phyloP scores from a whole-genome alignment of 495 filamentous ascomycete species.

The Neurospora sp. region DNA sequence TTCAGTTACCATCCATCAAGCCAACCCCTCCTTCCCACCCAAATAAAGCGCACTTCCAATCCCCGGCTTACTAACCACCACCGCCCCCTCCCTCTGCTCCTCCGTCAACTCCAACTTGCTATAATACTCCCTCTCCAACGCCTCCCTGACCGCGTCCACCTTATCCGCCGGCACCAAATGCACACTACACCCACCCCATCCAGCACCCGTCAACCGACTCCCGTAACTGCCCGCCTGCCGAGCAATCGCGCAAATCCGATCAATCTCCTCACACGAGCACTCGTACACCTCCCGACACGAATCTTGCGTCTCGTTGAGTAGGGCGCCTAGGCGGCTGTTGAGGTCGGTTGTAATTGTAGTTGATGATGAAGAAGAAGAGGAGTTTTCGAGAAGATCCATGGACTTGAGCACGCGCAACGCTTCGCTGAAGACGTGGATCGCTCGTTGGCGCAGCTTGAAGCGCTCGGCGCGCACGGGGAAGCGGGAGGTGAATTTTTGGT shows the following conservation, averaged over 20 bases:
- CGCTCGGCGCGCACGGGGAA: constrained; percentile 80
- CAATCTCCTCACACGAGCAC: constrained; percentile 83
- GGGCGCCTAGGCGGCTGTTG: constrained; percentile 61
- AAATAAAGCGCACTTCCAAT: constrained; percentile 50
- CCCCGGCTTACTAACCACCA: constrained; percentile 84
- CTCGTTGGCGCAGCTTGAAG: constrained; percentile 82
- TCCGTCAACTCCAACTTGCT: constrained; percentile 59
- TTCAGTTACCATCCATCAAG: neutral
- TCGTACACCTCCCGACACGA: constrained; percentile 80
- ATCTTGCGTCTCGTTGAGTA: constrained; percentile 82
- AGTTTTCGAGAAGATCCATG: constrained; percentile 53
- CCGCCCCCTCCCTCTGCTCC: constrained; percentile 65
- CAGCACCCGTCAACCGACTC: constrained; percentile 81
- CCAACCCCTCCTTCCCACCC: constrained; percentile 16
- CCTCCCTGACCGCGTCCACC: constrained; percentile 68
- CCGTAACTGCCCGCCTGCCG: constrained; percentile 70
- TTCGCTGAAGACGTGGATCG: constrained; percentile 83
- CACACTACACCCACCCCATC: constrained; percentile 94
- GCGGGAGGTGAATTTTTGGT: constrained; percentile 62
- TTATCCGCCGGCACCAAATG: constrained; percentile 82
- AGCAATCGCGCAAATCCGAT: constrained; percentile 75
- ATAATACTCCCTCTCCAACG: constrained; percentile 77
- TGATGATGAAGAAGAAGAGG: constrained; percentile 10
- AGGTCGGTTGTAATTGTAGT: constrained; percentile 29
- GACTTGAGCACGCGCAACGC: constrained; percentile 79